These are phyloP conservation scores for Monosporozyma siamensis DNA, from an alignment of 805 yeast species.

Conservation along the genomic window DNA sequence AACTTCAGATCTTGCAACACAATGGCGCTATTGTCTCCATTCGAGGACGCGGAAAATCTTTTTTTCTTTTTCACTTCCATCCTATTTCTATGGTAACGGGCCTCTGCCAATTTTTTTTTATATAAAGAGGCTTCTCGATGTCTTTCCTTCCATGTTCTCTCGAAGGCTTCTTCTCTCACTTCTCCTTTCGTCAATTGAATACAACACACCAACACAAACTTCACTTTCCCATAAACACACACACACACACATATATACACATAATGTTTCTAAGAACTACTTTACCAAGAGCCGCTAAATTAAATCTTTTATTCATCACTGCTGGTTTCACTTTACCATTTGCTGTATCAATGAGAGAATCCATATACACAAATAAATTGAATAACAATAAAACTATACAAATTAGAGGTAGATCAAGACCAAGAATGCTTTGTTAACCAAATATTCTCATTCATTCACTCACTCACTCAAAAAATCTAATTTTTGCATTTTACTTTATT, in stretches of 20 bases:
- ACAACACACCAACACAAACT: too few species aligned
- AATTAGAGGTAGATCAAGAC: constrained; percentile 2
- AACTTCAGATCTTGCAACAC: background rate
- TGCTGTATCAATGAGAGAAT: constrained; percentile 3
- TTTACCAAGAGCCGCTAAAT: background rate
- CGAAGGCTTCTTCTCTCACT: too few species aligned
- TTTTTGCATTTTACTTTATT: background rate
- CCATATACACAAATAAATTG: background rate
- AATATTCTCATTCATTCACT: background rate
- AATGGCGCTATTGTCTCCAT: background rate
- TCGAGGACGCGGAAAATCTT: too few species aligned
- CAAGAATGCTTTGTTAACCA: constrained; percentile 4
- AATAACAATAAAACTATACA: background rate
- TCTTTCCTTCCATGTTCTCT: too few species aligned
- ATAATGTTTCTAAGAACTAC: background rate
- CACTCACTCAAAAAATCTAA: background rate
- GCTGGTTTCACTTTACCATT: constrained; percentile 5
- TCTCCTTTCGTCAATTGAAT: too few species aligned
- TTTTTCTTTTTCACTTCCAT: too few species aligned
- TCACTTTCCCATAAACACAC: background rate
- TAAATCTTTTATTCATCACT: constrained; percentile 1
- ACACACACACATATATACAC: background rate
- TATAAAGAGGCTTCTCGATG: too few species aligned
- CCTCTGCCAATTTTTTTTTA: too few species aligned
- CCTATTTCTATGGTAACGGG: too few species aligned